Base-by-base conservation (phyloP, 108 stramenopile species). In the Poteriospumella lacustris region DNA sequence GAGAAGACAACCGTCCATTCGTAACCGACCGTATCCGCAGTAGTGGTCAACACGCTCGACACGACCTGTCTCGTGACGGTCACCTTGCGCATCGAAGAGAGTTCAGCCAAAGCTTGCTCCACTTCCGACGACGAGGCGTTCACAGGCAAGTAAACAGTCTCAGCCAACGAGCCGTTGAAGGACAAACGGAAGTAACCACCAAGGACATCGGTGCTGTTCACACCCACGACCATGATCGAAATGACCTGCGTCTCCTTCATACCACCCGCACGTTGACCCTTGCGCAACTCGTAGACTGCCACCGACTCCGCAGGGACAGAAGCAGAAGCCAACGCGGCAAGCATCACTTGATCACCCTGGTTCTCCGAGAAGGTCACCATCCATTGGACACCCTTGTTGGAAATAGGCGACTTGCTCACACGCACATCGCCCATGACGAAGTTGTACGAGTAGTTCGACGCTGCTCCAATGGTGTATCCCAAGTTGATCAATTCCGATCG, bases 311-410 rank as follows among this genome's bases (percentile, higher is more conserved):
- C 24, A 28, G 80, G 79, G 9, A 68, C 44, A 58, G 85, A 77
- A 42, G 31, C 42, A 28, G n/a, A 39, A 39, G 44, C 58, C 33
- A 42, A 3, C 19, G 80, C 24, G 2, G 58, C 19, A 15, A 82
- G 58, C n/a, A 85, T 70, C 9, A 85, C 86, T 59, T 80, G 77
- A 58, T 89, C 86, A 36, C 89, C 91, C 70, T 87, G 77, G 59
- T 89, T 87, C 44, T 79, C 79, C 33, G 81, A 80, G 80, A 91
- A 91, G 12, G 88, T 89, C 12, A 91, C 67, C 31, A 68, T 62
- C 91, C 91, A 91, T 38, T 62, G 59, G 85, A 85, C 89, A 33
- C 91, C 91, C 60, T 77, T 76, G 47, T 81, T 80, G 58, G 84
- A 64, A 12, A 87, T 67, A 12, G 68, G 44, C n/a, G 78, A 59